A percentile compares a stretch with the other conserved stretches of the same genome.
phyloP scores from a whole-genome alignment of 768 basidiomycete genomes.

The Lentinula edodes region DNA sequence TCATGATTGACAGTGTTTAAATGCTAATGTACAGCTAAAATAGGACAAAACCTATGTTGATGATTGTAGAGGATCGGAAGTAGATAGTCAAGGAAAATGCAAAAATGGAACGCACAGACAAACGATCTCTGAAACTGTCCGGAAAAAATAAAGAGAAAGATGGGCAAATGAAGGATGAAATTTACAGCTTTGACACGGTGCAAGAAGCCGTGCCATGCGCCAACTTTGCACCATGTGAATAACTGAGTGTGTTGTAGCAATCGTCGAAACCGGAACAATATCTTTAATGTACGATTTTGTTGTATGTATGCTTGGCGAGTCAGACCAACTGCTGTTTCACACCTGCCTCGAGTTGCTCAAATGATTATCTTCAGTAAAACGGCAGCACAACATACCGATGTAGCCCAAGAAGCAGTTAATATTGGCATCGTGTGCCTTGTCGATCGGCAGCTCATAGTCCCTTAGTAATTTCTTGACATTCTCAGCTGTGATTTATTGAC shows the following conservation, averaged over 20 bases:
- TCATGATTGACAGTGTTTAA: not conserved
- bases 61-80: too few relatives aligned
- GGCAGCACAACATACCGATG: conserved; percentile 32
- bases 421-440: conserved; percentile 37
- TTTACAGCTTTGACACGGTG: not conserved
- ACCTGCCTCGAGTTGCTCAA: not conserved
- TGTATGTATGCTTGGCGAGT: too few relatives aligned
- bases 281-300: too few relatives aligned
- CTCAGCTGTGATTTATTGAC: conserved; percentile 26
- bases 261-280: too few relatives aligned
- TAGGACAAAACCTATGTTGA: too few relatives aligned
- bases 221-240: too few relatives aligned
- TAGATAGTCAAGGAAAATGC: too few relatives aligned
- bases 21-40: too few relatives aligned
- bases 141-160: not conserved
- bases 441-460: conserved; percentile 44
- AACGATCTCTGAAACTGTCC: too few relatives aligned
- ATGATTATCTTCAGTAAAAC: not conserved
- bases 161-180: not conserved
- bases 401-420: conserved; percentile 52
- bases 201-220: not conserved
- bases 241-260: too few relatives aligned
- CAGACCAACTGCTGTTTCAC: not conserved
- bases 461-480: conserved; percentile 34
- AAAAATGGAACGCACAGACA: too few relatives aligned